phyloP scores from a whole-genome alignment of 2,329 filamentous ascomycete species.

The Saccharata proteae region DNA sequence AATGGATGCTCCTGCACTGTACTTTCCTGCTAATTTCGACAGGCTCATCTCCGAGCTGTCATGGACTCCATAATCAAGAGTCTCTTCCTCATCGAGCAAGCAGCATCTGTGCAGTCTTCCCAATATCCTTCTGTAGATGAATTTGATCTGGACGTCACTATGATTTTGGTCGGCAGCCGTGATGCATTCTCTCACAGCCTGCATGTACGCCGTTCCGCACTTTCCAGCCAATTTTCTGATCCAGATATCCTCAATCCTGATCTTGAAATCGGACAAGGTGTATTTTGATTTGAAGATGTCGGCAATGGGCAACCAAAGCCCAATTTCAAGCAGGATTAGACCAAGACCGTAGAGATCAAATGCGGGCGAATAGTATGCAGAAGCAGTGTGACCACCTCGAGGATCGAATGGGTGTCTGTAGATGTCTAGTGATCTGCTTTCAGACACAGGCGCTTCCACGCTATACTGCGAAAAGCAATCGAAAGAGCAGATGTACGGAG shows the following conservation, averaged over 20 bases:
- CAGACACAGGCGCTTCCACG: slow-evolving; percentile 27
- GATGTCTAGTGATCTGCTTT: slow-evolving; percentile 26
- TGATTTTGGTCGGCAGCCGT: slow-evolving; percentile 46
- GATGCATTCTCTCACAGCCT: slow-evolving; percentile 61
- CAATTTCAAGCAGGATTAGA: slow-evolving; percentile 61
- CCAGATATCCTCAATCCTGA: slow-evolving; percentile 50
- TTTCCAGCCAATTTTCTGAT: slow-evolving; percentile 52
- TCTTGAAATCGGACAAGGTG: slow-evolving; percentile 48
- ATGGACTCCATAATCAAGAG: no score
- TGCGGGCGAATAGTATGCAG: slow-evolving; percentile 31
- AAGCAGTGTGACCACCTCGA: slow-evolving; percentile 27
- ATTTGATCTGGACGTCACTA: slow-evolving; percentile 17
- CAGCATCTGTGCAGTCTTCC: slow-evolving; percentile 26
- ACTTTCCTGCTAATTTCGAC: no score
- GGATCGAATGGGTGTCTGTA: slow-evolving; percentile 54
- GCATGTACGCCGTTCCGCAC: slow-evolving; percentile 65
- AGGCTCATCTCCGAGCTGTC: no score
- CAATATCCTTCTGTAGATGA: slow-evolving; percentile 33
- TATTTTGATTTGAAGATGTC: slow-evolving; percentile 48
- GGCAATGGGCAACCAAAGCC: slow-evolving; percentile 58
- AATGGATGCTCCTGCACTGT: no score
- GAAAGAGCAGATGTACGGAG: slow-evolving; percentile 60
- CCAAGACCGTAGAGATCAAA: slow-evolving; percentile 63
- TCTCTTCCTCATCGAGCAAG: slow-evolving; percentile 18
- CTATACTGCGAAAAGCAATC: slow-evolving; percentile 54